Percentiles rank a stretch among this genome's conserved stretches.
phyloP scores from a whole-genome alignment of 225 moss, liverwort and hornwort genomes.

The Climacium dendroides region DNA sequence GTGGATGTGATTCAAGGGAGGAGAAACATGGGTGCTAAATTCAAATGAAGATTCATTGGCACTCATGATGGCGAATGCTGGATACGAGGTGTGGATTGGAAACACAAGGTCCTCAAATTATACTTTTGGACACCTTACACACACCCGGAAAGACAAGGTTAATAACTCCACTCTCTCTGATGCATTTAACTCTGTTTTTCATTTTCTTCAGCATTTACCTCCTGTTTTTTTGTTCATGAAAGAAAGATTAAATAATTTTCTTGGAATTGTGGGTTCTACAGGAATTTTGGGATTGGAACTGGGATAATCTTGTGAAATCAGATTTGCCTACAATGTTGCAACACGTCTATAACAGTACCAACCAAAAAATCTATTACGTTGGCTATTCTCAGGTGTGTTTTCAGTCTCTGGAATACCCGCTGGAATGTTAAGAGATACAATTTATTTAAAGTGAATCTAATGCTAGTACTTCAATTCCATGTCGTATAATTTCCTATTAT shows the following conservation, averaged over 20 bases:
- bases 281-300: constrained; percentile 48
- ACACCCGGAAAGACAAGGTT: constrained; percentile 47
- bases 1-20: constrained; percentile 33
- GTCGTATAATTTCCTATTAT: not conserved
- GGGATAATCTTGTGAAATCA: constrained; percentile 43
- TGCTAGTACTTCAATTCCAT: not conserved
- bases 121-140: constrained; percentile 44
- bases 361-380: constrained; percentile 15
- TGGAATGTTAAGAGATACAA: not conserved
- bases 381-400: constrained; percentile 44
- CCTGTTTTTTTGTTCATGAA: not conserved
- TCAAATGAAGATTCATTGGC: constrained; percentile 45
- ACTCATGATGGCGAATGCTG: constrained; percentile 41
- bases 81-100: constrained; percentile 85
- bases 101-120: constrained; percentile 65
- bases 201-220: not conserved
- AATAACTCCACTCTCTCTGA: not conserved
- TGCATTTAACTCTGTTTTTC: too few relatives aligned
- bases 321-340: constrained; percentile 53
- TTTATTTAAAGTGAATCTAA: not conserved
- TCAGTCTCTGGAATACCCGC: not conserved
- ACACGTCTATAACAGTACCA: constrained; percentile 16
- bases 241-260: not conserved
- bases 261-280: not conserved
- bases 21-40: constrained; percentile 67